These are phyloP conservation scores for Conticribra weissflogii DNA, from an alignment of 108 stramenopile genomes.

Conservation along the genomic window DNA sequence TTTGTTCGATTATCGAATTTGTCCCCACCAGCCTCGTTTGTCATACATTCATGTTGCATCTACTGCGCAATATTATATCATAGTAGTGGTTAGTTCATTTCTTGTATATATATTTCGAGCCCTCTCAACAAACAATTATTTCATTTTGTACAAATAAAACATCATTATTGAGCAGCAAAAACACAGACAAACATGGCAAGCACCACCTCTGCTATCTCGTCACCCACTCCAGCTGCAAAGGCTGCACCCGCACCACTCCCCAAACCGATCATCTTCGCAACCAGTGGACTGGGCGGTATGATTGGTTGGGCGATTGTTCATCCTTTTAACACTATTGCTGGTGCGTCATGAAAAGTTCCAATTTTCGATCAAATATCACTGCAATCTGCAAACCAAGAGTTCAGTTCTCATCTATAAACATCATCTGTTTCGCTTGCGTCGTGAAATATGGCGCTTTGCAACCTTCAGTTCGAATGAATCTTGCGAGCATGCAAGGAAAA, in stretches of 20 bases:
- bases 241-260: slow-evolving; percentile 41
- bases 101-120: too few relatives aligned
- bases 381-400: background rate
- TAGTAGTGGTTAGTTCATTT: too few relatives aligned
- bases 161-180: too few relatives aligned
- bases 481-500: slow-evolving; percentile 75
- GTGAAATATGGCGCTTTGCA: background rate
- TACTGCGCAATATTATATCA: too few relatives aligned
- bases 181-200: background rate
- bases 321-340: slow-evolving; percentile 86
- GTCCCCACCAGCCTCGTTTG: too few relatives aligned
- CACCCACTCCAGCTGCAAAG: slow-evolving; percentile 9
- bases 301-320: slow-evolving; percentile 90
- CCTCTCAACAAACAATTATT: too few relatives aligned
- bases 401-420: background rate
- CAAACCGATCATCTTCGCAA: slow-evolving; percentile 78
- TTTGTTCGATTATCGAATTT: too few relatives aligned
- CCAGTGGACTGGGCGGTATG: slow-evolving; percentile 87
- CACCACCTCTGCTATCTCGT: too few relatives aligned
- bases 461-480: slow-evolving; percentile 74
- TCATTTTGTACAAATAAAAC: too few relatives aligned
- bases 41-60: too few relatives aligned
- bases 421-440: background rate
- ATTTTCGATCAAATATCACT: background rate
- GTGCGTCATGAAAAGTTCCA: too few relatives aligned